Evolutionary conservation across 2,329 filamentous ascomycete genomes (phyloP), one percentile per base, ranked within the genome.

Genomic region (Fusarium penzigii): DNA sequence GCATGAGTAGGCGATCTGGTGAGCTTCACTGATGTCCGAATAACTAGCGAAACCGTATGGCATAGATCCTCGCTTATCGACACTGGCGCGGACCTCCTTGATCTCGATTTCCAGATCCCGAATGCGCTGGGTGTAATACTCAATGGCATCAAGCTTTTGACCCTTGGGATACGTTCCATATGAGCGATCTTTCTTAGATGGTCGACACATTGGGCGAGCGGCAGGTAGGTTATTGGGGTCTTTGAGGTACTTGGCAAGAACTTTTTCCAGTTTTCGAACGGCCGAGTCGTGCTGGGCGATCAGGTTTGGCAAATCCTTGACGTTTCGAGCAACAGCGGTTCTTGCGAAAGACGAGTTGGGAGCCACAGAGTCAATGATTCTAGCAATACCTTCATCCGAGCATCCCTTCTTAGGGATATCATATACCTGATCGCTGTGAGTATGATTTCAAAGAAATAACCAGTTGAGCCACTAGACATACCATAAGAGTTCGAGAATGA

Each of bases 1-100:
- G 17, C 88, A 84, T 10, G 86, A 82, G 72, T 89, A 96, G 11
- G 92, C 94, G 56, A 96, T 92, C 17, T 83, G 84, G 67, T 99
- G 94, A 1, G 94, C 91, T 63, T 96, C 90, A 52, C 86, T 81
- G 49, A 99, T 95, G 40, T 87, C 87, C 40, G 93, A 86, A 74
- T 94, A 99, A 64, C 91, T 97, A 9, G 93, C 92, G 68, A 99
- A 99, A 0, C 94, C 94, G 67, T 92, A 99, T 0, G 90, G 81
- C 81, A 96, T 88, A 14, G 92, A 88, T 68, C 93, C 90, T 45
- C 92, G 86, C 69, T 87, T 91, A 72, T 97, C 93, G 8, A 99
- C 86, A 1, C 85, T 86, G 39, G 85, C 81, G 12, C 94, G 85
- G 2, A 92, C 88, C 57, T 94, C 85, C 66, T 89, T 90, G 72